Percentiles rank a stretch among this genome's conserved stretches.
phyloP scores from a whole-genome alignment of 2,329 filamentous ascomycete species.

The Colletotrichum filicis region DNA sequence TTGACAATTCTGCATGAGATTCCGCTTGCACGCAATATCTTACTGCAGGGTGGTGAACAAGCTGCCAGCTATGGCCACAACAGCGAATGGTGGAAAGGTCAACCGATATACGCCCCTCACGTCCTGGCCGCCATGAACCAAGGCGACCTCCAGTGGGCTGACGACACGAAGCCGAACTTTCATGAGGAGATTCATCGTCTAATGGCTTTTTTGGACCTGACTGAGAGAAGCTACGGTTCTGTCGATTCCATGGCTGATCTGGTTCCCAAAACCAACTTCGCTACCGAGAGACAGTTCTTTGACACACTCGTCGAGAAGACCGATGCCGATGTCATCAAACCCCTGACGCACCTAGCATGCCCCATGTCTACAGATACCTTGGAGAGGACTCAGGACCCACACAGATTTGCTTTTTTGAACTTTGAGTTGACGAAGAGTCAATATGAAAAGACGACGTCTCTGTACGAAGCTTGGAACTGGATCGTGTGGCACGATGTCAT shows the following conservation, averaged over 20 bases:
- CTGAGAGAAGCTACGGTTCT: slow-evolving; percentile 69
- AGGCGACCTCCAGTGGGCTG: slow-evolving; percentile 44
- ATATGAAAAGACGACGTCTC: slow-evolving; percentile 51
- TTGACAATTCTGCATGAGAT: slow-evolving; percentile 71
- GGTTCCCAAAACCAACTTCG: slow-evolving; percentile 45
- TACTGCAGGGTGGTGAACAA: slow-evolving; percentile 57
- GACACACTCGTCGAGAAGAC: slow-evolving; percentile 46
- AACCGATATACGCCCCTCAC: slow-evolving; percentile 57
- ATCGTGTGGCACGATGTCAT: slow-evolving; percentile 59
- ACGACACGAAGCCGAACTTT: slow-evolving; percentile 50
- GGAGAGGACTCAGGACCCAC: slow-evolving; percentile 44
- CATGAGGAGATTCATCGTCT: slow-evolving; percentile 69
- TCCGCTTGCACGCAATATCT: slow-evolving; percentile 65
- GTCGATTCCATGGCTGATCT: slow-evolving; percentile 58
- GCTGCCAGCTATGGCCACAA: slow-evolving; percentile 64
- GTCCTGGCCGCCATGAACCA: slow-evolving; percentile 46
- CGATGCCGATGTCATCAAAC: slow-evolving; percentile 38
- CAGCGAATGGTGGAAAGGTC: slow-evolving; percentile 71
- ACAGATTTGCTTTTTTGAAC: slow-evolving; percentile 55
- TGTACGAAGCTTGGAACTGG: slow-evolving; percentile 61
- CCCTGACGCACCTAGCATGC: slow-evolving; percentile 44
- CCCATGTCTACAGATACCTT: slow-evolving; percentile 44
- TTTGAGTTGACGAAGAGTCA: slow-evolving; percentile 49
- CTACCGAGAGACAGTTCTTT: slow-evolving; percentile 57
- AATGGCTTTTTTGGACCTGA: slow-evolving; percentile 71